A percentile compares a stretch with the other conserved stretches of the same genome.
phyloP scores from a whole-genome alignment of 2,329 filamentous ascomycete species.

The Venturia oleaginea region DNA sequence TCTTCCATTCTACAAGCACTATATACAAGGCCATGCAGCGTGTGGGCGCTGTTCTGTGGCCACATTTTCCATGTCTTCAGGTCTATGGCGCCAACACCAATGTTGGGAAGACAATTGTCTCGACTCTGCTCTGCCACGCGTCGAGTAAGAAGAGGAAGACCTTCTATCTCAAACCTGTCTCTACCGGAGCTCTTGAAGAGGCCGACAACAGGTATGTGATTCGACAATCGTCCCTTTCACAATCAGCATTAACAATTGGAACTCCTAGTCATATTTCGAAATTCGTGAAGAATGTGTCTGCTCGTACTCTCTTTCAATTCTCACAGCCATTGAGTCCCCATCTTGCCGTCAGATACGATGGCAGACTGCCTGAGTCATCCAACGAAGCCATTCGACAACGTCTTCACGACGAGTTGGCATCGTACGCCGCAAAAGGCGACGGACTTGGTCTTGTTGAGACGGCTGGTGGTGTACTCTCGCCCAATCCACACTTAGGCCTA shows the following conservation, averaged over 20 bases:
- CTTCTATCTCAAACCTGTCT: constrained; percentile 71
- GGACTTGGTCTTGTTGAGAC: constrained; percentile 69
- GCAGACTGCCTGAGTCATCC: not conserved
- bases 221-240: not conserved
- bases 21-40: constrained; percentile 23
- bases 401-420: constrained; percentile 32
- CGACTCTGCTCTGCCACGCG: constrained; percentile 61
- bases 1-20: too few species aligned
- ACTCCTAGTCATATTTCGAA: constrained; percentile 50
- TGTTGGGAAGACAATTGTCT: constrained; percentile 76
- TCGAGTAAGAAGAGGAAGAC: constrained; percentile 43
- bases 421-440: constrained; percentile 33
- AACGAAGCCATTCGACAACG: constrained; percentile 7
- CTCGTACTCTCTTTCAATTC: constrained; percentile 61
- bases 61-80: constrained; percentile 60
- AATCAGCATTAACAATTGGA: not conserved
- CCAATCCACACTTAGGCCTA: constrained; percentile 62
- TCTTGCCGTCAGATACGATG: constrained; percentile 47
- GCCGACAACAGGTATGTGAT: constrained; percentile 56
- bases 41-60: constrained; percentile 55
- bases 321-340: constrained; percentile 69
- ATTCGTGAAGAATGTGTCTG: constrained; percentile 48
- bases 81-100: constrained; percentile 78
- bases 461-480: constrained; percentile 73
- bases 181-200: constrained; percentile 61